Percentiles rank a stretch among this genome's conserved stretches.
Evolutionary conservation across 2,329 filamentous ascomycete genomes (phyloP).

Genomic region (Calonectria leucothoes): DNA sequence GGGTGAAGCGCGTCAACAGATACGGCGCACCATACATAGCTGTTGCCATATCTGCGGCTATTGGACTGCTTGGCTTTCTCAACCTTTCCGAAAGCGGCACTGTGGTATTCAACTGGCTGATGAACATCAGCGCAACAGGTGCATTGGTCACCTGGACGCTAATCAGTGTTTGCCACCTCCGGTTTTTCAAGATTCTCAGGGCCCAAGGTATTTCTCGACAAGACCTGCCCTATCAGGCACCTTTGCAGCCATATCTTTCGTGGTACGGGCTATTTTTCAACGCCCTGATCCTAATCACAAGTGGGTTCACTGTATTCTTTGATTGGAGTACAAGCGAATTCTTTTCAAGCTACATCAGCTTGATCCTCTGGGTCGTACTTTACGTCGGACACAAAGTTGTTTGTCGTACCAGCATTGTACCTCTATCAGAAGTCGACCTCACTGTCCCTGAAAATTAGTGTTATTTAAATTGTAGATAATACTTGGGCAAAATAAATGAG

Average conservation of each 20-base stretch:
- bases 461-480: background rate
- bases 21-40: conserved; percentile 3
- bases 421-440: conserved; percentile 1
- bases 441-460: background rate
- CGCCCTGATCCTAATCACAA: background rate
- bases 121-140: conserved; percentile 12
- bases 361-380: conserved; percentile 1
- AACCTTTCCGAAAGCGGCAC: conserved; percentile 4
- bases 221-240: conserved; percentile 1
- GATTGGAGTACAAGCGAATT: conserved; percentile 1
- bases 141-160: conserved; percentile 10
- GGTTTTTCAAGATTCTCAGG: conserved; percentile 1
- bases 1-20: background rate
- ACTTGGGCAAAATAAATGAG: background rate
- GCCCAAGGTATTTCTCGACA: background rate
- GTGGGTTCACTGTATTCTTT: conserved; percentile 5
- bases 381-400: conserved; percentile 2
- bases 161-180: conserved; percentile 10
- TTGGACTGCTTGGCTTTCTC: background rate
- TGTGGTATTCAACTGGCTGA: conserved; percentile 11
- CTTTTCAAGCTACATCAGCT: conserved; percentile 13
- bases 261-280: conserved; percentile 10
- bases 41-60: background rate
- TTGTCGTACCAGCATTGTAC: background rate
- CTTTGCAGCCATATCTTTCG: conserved; percentile 3